Evolutionary conservation across 805 yeast genomes (phyloP).

Genomic region (Torulaspora franciscae): DNA sequence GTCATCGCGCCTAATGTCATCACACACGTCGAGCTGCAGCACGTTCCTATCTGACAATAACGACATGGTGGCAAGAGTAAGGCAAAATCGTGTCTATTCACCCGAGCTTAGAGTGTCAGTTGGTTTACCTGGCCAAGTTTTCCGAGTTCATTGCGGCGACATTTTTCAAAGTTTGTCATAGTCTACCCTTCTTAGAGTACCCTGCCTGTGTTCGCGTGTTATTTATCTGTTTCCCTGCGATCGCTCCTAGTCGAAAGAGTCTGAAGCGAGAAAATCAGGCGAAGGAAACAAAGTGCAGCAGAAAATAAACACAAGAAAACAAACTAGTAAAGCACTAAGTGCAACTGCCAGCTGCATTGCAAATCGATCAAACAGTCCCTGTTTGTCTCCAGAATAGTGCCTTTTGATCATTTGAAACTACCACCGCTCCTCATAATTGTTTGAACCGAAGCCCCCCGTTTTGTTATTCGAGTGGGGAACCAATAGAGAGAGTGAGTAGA

Average conservation of each 20-base stretch:
- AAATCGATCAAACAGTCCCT: background rate
- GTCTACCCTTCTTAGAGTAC: background rate
- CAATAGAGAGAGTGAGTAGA: background rate
- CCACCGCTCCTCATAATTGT: background rate
- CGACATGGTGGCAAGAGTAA: too few relatives aligned
- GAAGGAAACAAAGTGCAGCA: constrained; percentile 6
- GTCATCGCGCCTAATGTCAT: background rate
- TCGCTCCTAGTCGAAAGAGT: constrained; percentile 6
- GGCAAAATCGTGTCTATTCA: too few relatives aligned
- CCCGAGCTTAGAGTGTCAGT: too few relatives aligned
- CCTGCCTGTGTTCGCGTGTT: constrained; percentile 5
- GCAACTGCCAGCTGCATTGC: background rate
- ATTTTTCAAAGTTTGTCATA: background rate
- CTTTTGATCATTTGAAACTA: background rate
- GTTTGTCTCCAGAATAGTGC: background rate
- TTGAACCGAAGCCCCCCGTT: background rate
- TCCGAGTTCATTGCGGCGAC: background rate
- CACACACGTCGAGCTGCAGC: background rate
- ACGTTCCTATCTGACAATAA: background rate
- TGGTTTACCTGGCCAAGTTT: too few relatives aligned
- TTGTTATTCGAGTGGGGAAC: background rate
- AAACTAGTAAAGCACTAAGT: background rate
- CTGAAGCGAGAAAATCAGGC: constrained; percentile 7
- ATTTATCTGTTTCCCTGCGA: constrained; percentile 3
- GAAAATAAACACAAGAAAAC: constrained; percentile 7